Base-by-base conservation (phyloP, 164 flowering plant species). In the Aristolochia fimbriata region DNA sequence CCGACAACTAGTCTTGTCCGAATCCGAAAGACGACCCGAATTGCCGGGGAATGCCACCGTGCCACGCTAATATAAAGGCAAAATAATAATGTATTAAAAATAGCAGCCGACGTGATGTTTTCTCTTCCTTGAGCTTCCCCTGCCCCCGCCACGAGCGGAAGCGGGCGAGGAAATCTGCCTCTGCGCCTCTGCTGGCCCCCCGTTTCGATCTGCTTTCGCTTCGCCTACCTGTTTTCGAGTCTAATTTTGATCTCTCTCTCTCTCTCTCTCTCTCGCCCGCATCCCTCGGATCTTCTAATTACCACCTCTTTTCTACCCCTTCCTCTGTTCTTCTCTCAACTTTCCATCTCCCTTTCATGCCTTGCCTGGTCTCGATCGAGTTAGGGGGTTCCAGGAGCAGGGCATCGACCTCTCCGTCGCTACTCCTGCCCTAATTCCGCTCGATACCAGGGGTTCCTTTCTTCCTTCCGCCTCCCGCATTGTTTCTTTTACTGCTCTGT, bases 281-380 rank as follows among this genome's bases (percentile, higher is more conserved):
- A 5, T 49, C 19, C 52, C 52, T 49, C 52, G 52, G 52, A 49
- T 49, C 19, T 49, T 11, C 52, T 5, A 27, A 27, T 49, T 4
- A 37, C 43, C 43, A 37, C 10, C 43, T 37, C 43, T 6, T 37
- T 7, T 37, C 7, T 27, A 27, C 9, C 43, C 12, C 1, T 10
- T 37, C 8, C 43, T 37, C 43, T 37, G 9, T 10, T 37, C 43
- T 49, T 49, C 22, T 49, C 52, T 49, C 30, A 27, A 27, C 30
- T 17, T 15, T 49, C 19, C 4, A 8, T 53, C 56, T 53, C 27
- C 27, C 24, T 8, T 41, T 4, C 47, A 20, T 14, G 11, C 21
- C 15, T 20, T 47, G 22, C 15, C 60, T 7, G 60, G 60, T 58
- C 60, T 41, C 60, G 60, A 58, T 58, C 60, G 60, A 37, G 45